phyloP scores from a whole-genome alignment of 2,329 filamentous ascomycete species.

The Seiridium cupressi region DNA sequence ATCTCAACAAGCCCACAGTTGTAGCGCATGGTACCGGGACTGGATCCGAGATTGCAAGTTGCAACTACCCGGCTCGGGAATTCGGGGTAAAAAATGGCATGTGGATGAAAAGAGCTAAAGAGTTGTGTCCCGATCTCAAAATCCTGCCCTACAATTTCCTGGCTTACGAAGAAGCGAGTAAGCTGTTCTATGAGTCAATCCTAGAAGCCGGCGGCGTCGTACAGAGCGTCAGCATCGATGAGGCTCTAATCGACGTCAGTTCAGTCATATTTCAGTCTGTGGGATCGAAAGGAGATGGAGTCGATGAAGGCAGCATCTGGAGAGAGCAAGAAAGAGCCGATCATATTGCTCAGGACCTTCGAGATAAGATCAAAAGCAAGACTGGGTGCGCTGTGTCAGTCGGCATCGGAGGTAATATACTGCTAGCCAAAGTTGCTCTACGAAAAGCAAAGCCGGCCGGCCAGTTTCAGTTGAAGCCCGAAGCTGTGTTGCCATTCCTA shows the following conservation, averaged over 20 bases:
- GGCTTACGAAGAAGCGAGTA: conserved; percentile 89
- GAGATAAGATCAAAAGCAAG: conserved; percentile 66
- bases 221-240: conserved; percentile 96
- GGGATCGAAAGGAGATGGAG: conserved; percentile 62
- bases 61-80: conserved; percentile 86
- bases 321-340: conserved; percentile 79
- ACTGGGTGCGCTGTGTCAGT: conserved; percentile 89
- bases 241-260: conserved; percentile 85
- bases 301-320: conserved; percentile 68
- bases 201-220: conserved; percentile 77
- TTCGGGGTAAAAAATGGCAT: conserved; percentile 95
- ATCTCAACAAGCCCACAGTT: conserved; percentile 74
- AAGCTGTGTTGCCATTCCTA: conserved; percentile 74
- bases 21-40: conserved; percentile 84
- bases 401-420: conserved; percentile 86
- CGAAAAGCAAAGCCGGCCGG: conserved; percentile 93
- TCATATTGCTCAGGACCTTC: conserved; percentile 64
- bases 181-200: conserved; percentile 82
- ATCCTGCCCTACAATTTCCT: conserved; percentile 95
- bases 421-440: conserved; percentile 87
- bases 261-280: conserved; percentile 62
- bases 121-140: conserved; percentile 81
- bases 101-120: conserved; percentile 94
- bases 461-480: conserved; percentile 82
- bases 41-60: conserved; percentile 94